These are phyloP conservation scores for Umbilicus rupestris DNA, from an alignment of 164 flowering plant genomes.

Conservation along the genomic window DNA sequence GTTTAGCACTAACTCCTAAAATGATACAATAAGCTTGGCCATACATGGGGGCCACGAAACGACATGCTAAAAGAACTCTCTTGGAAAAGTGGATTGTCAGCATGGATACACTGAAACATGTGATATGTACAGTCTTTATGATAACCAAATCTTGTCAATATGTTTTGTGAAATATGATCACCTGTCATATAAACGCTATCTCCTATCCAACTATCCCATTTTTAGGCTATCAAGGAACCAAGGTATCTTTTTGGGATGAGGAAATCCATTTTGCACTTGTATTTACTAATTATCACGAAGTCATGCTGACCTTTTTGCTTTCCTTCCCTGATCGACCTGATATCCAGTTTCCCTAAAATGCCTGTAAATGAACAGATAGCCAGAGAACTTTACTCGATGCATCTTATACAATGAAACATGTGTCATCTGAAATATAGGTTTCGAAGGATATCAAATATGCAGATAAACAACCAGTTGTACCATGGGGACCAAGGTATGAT, in stretches of 20 bases:
- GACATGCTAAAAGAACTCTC: no score
- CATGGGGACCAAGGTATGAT: constrained; percentile 94
- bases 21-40: no score
- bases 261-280: no score
- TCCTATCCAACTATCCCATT: neutral
- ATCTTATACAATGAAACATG: neutral
- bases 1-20: no score
- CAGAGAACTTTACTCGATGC: neutral
- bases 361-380: no score
- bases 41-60: no score
- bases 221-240: neutral
- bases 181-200: neutral
- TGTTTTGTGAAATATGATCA: neutral
- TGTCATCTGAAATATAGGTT: constrained; percentile 36
- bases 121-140: neutral
- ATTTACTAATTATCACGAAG: no score
- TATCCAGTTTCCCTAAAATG: no score
- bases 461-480: constrained; percentile 86
- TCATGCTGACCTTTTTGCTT: no score
- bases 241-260: no score
- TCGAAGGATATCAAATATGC: constrained; percentile 97
- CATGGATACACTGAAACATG: neutral
- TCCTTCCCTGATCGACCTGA: no score
- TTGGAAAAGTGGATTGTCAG: neutral
- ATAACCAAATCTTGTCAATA: neutral